Conservation (phyloP, 805 yeast species). For the Torulaspora quercuum region DNA sequence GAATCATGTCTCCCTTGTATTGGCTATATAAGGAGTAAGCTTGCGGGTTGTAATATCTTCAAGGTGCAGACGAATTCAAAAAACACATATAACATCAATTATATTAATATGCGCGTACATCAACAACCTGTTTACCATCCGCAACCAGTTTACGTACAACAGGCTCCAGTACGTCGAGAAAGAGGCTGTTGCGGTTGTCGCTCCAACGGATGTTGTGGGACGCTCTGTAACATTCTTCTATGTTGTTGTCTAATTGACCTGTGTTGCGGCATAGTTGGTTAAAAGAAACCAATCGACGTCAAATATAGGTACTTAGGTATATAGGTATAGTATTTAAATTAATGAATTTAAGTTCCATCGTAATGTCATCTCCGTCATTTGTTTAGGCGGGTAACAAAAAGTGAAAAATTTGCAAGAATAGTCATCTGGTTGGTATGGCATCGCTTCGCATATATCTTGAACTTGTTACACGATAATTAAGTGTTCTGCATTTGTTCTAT, state of each 20-base stretch:
- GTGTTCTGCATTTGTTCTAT: too few relatives aligned
- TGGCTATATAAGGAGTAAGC: too few relatives aligned
- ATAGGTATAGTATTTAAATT: too few relatives aligned
- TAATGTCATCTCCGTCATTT: neutral
- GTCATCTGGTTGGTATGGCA: neutral
- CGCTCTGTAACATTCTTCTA: conserved; percentile 16
- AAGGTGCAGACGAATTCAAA: too few relatives aligned
- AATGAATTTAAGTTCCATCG: neutral
- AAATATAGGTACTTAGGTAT: too few relatives aligned
- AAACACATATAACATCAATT: neutral
- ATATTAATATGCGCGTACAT: conserved; percentile 5
- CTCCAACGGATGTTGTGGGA: conserved; percentile 17
- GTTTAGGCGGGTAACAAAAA: conserved; percentile 6
- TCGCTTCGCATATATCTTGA: too few relatives aligned
- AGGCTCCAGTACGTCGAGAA: conserved; percentile 15
- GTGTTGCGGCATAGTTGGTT: conserved; percentile 13
- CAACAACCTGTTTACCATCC: conserved; percentile 13
- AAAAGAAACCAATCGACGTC: too few relatives aligned
- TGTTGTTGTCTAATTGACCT: conserved; percentile 20
- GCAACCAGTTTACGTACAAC: conserved; percentile 20
- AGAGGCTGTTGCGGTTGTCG: conserved; percentile 16
- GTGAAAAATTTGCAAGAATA: conserved; percentile 9
- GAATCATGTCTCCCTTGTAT: too few relatives aligned
- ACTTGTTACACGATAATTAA: too few relatives aligned
- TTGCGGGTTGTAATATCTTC: too few relatives aligned